Conservation (phyloP, 2,329 filamentous ascomycete species). For the Conoideocrella luteorostrata region DNA sequence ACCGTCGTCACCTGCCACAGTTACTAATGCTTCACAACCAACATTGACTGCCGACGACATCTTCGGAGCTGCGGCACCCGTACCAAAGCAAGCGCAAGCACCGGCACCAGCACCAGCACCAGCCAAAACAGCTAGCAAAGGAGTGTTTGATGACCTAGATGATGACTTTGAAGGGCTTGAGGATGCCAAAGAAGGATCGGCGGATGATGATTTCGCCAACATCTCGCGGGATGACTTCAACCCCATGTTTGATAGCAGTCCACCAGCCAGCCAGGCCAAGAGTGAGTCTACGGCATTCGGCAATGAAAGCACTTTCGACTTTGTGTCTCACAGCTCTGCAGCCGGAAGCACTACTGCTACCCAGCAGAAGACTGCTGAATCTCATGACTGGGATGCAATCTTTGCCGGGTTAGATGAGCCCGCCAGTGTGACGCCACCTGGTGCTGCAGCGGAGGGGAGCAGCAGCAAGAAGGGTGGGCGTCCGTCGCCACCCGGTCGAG, state of each 20-base stretch:
- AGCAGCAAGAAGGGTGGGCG: slow-evolving; percentile 15
- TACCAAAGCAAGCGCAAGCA: background rate
- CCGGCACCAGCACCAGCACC: slow-evolving; percentile 9
- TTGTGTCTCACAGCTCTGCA: slow-evolving; percentile 37
- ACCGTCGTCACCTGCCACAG: slow-evolving; percentile 25
- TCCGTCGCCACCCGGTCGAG: slow-evolving; percentile 46
- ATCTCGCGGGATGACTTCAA: slow-evolving; percentile 76
- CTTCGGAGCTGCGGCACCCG: slow-evolving; percentile 29
- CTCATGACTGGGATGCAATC: slow-evolving; percentile 90
- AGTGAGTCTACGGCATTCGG: slow-evolving; percentile 46
- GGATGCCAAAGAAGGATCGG: slow-evolving; percentile 74
- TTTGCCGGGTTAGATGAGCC: slow-evolving; percentile 72
- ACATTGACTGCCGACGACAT: slow-evolving; percentile 33
- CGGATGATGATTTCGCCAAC: slow-evolving; percentile 73
- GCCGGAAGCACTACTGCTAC: slow-evolving; percentile 30
- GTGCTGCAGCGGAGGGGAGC: slow-evolving; percentile 1
- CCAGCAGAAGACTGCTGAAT: slow-evolving; percentile 35
- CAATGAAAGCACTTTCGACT: slow-evolving; percentile 54
- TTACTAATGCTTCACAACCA: slow-evolving; percentile 23
- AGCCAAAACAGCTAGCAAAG: slow-evolving; percentile 32
- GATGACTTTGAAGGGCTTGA: slow-evolving; percentile 77
- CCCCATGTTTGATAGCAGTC: slow-evolving; percentile 69
- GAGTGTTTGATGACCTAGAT: slow-evolving; percentile 68
- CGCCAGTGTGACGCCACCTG: slow-evolving; percentile 21
- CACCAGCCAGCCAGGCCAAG: slow-evolving; percentile 47